phyloP scores from a whole-genome alignment of 352 stramenopile genomes.

The Phytopythium ostracodes region DNA sequence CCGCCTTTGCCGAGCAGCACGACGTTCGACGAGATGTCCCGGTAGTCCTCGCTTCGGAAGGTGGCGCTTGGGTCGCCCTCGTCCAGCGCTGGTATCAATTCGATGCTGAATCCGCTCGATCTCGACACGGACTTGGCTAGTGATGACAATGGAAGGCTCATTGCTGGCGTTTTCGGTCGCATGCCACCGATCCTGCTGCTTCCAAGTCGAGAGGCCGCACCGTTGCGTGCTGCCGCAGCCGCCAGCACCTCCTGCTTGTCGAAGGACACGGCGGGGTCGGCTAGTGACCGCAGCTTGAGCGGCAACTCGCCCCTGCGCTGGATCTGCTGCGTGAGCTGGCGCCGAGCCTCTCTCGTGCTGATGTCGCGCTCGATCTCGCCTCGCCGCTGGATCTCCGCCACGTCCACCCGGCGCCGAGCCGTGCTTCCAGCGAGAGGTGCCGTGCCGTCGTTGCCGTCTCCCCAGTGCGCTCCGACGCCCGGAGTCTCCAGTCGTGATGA shows the following conservation, averaged over 20 bases:
- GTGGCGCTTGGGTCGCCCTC: conserved; percentile 19
- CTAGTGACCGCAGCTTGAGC: conserved; percentile 47
- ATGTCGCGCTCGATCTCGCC: conserved; percentile 45
- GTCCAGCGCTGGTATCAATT: neutral
- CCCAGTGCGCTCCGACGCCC: neutral
- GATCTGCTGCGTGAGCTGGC: conserved; percentile 26
- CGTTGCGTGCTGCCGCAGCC: conserved; percentile 8
- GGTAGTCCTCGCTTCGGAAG: conserved; percentile 53
- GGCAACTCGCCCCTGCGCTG: conserved; percentile 34
- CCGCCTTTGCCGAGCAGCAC: conserved; percentile 32
- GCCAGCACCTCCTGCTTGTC: conserved; percentile 35
- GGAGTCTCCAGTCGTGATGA: neutral
- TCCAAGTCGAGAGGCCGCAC: conserved; percentile 6
- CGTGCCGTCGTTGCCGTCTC: conserved; percentile 3
- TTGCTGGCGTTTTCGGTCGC: conserved; percentile 11
- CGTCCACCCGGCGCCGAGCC: conserved; percentile 24
- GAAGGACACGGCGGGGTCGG: conserved; percentile 41
- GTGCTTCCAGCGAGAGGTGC: conserved; percentile 12
- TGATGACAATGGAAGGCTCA: conserved; percentile 3
- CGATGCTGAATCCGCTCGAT: neutral
- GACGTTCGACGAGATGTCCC: conserved; percentile 40
- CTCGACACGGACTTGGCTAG: conserved; percentile 1
- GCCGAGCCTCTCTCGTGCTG: conserved; percentile 27
- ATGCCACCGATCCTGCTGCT: conserved; percentile 11
- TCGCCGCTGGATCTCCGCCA: conserved; percentile 31